These are phyloP conservation scores for Phytophthora cajani DNA, from an alignment of 352 stramenopile species.

Conservation along the genomic window DNA sequence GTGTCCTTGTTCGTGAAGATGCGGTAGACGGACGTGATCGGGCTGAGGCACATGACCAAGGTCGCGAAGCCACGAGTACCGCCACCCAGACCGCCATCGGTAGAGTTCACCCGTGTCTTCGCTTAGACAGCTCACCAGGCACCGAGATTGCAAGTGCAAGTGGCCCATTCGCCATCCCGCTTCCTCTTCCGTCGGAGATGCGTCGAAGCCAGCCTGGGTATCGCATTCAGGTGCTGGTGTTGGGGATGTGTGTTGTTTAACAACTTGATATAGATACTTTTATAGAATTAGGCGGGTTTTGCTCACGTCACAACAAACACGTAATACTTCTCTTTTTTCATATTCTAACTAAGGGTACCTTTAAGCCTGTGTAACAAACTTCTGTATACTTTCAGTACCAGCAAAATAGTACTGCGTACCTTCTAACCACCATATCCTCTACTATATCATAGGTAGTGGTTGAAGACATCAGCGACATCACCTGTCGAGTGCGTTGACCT, in stretches of 20 bases:
- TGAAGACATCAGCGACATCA: slow-evolving; percentile 1
- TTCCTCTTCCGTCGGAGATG: no score
- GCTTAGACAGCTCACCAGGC: neutral
- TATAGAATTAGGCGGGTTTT: neutral
- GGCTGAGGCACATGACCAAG: slow-evolving; percentile 29
- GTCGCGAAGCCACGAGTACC: slow-evolving; percentile 28
- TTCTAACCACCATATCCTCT: neutral
- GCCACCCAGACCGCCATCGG: slow-evolving; percentile 19
- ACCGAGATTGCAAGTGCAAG: no score
- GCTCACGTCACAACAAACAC: neutral
- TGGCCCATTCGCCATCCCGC: no score
- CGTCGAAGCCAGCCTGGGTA: no score
- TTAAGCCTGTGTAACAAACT: neutral
- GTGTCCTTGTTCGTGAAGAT: slow-evolving; percentile 28
- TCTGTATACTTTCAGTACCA: neutral
- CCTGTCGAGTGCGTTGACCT: neutral
- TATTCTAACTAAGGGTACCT: neutral
- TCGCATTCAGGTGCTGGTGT: no score
- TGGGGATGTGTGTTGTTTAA: neutral
- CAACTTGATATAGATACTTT: neutral
- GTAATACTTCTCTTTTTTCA: neutral
- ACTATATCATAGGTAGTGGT: neutral
- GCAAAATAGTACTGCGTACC: neutral
- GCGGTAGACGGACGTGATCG: slow-evolving; percentile 24
- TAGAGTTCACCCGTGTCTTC: neutral